A percentile compares a stretch with the other conserved stretches of the same genome.
These are phyloP conservation scores for Tephrocybe sp. DNA, from an alignment of 768 basidiomycete genomes.

Conservation along the genomic window DNA sequence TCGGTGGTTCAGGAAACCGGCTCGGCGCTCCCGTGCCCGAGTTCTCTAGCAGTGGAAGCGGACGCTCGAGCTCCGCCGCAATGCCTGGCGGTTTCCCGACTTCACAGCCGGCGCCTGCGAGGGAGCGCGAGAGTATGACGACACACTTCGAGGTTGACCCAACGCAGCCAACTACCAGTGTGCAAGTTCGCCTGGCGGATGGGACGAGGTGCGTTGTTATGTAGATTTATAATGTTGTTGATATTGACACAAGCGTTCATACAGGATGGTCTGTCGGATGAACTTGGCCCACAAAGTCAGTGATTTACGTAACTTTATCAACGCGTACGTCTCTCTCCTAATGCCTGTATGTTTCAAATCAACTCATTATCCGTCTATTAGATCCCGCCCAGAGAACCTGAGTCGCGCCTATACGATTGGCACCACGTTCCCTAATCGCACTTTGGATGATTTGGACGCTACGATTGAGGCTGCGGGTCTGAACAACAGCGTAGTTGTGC, in stretches of 20 bases:
- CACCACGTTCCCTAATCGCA: constrained; percentile 85
- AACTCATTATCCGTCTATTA: constrained; percentile 22
- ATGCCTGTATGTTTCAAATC: background rate
- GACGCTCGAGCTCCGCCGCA: constrained; percentile 8
- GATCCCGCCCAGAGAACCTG: constrained; percentile 67
- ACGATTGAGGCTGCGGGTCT: constrained; percentile 75
- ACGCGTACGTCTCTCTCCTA: constrained; percentile 60
- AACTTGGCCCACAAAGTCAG: constrained; percentile 88
- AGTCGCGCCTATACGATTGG: constrained; percentile 70
- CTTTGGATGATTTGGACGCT: constrained; percentile 56
- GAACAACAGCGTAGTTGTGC: constrained; percentile 81
- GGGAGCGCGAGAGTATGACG: constrained; percentile 30
- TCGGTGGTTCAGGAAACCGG: constrained; percentile 74
- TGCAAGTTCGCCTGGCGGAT: constrained; percentile 89
- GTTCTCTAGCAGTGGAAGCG: constrained; percentile 11
- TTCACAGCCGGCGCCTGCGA: constrained; percentile 20
- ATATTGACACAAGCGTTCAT: constrained; percentile 1
- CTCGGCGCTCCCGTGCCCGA: constrained; percentile 76
- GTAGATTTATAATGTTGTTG: background rate
- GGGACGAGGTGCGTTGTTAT: constrained; percentile 64
- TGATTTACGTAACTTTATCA: constrained; percentile 85
- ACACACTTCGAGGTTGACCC: constrained; percentile 82
- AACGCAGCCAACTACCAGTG: constrained; percentile 76
- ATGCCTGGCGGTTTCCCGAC: constrained; percentile 67
- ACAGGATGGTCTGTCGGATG: constrained; percentile 79